Evolutionary conservation across 805 yeast genomes (phyloP).

Genomic region (Candida maris): DNA sequence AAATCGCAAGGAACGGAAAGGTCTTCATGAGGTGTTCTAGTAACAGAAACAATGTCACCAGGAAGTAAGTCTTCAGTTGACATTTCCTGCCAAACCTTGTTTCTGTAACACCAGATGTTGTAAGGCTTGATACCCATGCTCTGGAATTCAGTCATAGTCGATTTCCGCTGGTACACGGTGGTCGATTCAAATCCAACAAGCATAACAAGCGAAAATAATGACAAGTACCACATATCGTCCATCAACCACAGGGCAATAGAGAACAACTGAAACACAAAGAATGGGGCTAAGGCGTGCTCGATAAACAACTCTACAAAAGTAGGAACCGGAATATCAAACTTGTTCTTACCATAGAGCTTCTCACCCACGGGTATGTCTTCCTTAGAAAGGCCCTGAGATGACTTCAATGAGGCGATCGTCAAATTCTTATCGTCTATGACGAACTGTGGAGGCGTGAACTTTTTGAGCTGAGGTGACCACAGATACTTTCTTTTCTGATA

Average conservation of each 20-base stretch:
- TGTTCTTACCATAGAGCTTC: constrained; percentile 77
- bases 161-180: constrained; percentile 91
- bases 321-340: constrained; percentile 94
- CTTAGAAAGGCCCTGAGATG: constrained; percentile 32
- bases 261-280: constrained; percentile 93
- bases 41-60: constrained; percentile 83
- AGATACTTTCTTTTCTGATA: constrained; percentile 92
- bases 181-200: constrained; percentile 89
- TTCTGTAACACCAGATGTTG: constrained; percentile 67
- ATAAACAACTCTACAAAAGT: constrained; percentile 85
- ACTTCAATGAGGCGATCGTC: constrained; percentile 53
- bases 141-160: constrained; percentile 92
- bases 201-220: constrained; percentile 88
- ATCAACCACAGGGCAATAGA: constrained; percentile 94
- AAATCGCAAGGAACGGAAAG: constrained; percentile 93
- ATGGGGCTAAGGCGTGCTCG: constrained; percentile 98
- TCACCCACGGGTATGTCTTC: constrained; percentile 33
- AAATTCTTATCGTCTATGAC: constrained; percentile 65
- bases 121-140: constrained; percentile 97
- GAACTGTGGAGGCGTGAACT: constrained; percentile 81
- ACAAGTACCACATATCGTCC: constrained; percentile 96
- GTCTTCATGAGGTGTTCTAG: constrained; percentile 81
- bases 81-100: constrained; percentile 62
- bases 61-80: constrained; percentile 79
- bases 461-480: constrained; percentile 48